Evolutionary conservation across 2,329 filamentous ascomycete genomes (phyloP).

Genomic region (Grosmannia clavigera): DNA sequence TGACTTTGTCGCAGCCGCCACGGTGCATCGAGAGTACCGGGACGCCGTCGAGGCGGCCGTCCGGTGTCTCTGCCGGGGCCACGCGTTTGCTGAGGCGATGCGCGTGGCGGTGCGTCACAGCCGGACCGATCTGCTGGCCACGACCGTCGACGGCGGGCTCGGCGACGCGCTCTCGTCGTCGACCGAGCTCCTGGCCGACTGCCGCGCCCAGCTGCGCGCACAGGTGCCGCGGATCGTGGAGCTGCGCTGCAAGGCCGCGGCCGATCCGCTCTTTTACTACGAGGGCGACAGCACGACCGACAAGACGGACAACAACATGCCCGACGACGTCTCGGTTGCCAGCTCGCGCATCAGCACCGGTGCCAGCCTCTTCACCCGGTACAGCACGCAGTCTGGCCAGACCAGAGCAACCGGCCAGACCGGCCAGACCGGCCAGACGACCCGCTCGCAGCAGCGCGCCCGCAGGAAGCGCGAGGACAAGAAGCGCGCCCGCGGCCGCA

Average conservation of each 20-base stretch:
- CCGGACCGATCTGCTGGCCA: conserved; percentile 48
- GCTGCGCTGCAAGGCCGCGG: conserved; percentile 64
- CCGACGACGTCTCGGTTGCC: conserved; percentile 85
- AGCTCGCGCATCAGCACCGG: conserved; percentile 67
- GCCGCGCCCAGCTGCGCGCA: conserved; percentile 68
- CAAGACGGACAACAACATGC: conserved; percentile 43
- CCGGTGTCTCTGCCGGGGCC: conserved; percentile 73
- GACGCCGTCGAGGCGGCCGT: conserved; percentile 56
- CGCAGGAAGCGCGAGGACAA: conserved; percentile 76
- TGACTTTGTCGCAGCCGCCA: conserved; percentile 69
- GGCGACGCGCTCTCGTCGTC: conserved; percentile 69
- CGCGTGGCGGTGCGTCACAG: conserved; percentile 55
- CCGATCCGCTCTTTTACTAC: conserved; percentile 81
- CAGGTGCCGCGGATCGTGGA: conserved; percentile 81
- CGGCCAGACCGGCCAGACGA: conserved; percentile 7
- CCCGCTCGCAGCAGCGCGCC: conserved; percentile 53
- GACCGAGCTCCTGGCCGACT: conserved; percentile 88
- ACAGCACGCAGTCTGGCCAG: conserved; percentile 51
- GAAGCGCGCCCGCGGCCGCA: conserved; percentile 87
- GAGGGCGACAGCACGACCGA: conserved; percentile 70
- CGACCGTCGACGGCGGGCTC: conserved; percentile 65
- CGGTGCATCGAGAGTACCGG: conserved; percentile 72
- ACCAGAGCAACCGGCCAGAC: conserved; percentile 10
- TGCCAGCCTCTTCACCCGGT: conserved; percentile 84
- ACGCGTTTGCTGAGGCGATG: conserved; percentile 79